A percentile compares a stretch with the other conserved stretches of the same genome.
These are phyloP conservation scores for Geranium incanum DNA, from an alignment of 441 rosid genomes.

Conservation along the genomic window DNA sequence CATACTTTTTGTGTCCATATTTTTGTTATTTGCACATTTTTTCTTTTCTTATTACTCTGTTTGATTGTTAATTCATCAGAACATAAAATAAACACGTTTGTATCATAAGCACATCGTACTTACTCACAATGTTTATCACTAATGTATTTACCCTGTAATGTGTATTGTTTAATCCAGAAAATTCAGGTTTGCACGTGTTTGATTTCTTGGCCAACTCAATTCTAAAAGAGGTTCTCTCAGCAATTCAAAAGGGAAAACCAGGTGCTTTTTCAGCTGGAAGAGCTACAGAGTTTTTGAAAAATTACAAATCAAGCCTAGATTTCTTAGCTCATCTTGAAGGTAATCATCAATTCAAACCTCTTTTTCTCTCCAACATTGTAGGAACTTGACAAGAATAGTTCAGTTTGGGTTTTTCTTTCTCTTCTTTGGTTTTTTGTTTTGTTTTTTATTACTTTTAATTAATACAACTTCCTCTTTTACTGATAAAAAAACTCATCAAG, in stretches of 20 bases:
- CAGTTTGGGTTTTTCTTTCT: no score
- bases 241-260: slow-evolving; percentile 89
- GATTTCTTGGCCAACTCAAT: slow-evolving; percentile 92
- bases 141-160: background rate
- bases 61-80: background rate
- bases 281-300: slow-evolving; percentile 79
- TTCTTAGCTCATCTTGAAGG: slow-evolving; percentile 93
- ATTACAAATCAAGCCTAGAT: slow-evolving; percentile 82
- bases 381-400: background rate
- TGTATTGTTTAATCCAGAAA: slow-evolving; percentile 43
- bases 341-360: slow-evolving; percentile 25
- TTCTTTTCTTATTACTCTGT: background rate
- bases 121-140: background rate
- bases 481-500: background rate
- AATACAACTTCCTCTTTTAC: no score
- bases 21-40: background rate
- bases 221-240: slow-evolving; percentile 75
- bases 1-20: background rate
- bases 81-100: background rate
- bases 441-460: no score
- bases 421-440: no score
- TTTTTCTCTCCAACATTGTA: background rate
- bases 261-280: slow-evolving; percentile 97
- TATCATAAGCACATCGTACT: background rate
- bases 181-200: slow-evolving; percentile 89